Evolutionary conservation across 495 filamentous ascomycete genomes (phyloP), one percentile per base, ranked within the genome.

Genomic region (Hypomontagnella submonticulosa): DNA sequence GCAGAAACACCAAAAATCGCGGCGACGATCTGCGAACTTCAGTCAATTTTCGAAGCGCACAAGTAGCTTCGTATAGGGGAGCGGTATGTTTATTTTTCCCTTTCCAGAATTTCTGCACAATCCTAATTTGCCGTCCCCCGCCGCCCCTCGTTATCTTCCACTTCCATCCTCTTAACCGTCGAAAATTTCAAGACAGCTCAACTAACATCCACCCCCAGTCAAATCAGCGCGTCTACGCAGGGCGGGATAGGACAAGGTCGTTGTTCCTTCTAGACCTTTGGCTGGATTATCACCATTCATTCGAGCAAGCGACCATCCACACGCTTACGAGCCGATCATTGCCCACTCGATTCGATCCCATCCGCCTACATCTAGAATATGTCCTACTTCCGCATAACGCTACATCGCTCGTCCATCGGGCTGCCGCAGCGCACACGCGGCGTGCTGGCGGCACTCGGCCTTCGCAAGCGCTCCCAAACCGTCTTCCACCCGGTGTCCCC

Each of bases 361-460:
- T 50, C n/a, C 12, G 16, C 27, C 13, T 12, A 27, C 43, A 16
- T 20, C 6, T 18, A 49, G 3, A 85, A 63, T 74, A 97, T 96
- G 92, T 85, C 90, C 59, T 98, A 84, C 84, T 99, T 98, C 85
- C 90, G 92, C 70, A 92, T 99, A 73, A 97, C 93, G 66, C 91
- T 98, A 66, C 82, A 95, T 73, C 93, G 96, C 70, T 93, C 89
- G 60, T 89, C 89, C 61, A 99, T 99, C 79, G 96, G 96, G 70
- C 87, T 99, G 50, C 92, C 96, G 8, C 78, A 87, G 67, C 88
- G 90, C 71, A 90, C 88, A 62, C 85, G 85, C 77, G 92, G 90
- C 67, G 91, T 96, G 50, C 90, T 99, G 48, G 85, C 87, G 69
- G 90, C 96, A 6, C 88, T 99, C 32, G 96, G 96, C 20, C 85